A percentile compares a stretch with the other conserved stretches of the same genome.
Conservation (phyloP, 805 yeast genomes). For the Cyberlindnera veronae region DNA sequence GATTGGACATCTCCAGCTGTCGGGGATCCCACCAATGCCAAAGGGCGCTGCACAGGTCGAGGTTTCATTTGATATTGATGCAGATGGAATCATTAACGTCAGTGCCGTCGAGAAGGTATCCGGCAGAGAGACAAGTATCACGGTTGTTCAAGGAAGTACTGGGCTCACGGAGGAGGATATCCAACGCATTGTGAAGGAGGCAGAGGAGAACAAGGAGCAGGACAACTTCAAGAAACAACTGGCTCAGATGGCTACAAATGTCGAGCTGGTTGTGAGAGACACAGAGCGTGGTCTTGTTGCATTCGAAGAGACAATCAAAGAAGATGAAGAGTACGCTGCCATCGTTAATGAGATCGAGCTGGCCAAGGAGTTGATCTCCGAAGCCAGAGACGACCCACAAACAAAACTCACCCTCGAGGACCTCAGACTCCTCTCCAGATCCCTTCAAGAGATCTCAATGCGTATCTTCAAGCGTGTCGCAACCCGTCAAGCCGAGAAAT, state of each 20-base stretch:
- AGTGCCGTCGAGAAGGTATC: slow-evolving; percentile 78
- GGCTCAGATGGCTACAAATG: slow-evolving; percentile 71
- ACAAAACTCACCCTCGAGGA: slow-evolving; percentile 53
- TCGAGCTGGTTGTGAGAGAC: slow-evolving; percentile 78
- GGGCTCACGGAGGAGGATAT: slow-evolving; percentile 71
- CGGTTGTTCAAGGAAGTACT: slow-evolving; percentile 59
- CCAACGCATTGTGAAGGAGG: slow-evolving; percentile 58
- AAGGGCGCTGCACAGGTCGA: slow-evolving; percentile 79
- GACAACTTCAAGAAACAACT: slow-evolving; percentile 60
- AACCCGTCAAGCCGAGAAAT: neutral
- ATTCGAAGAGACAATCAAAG: slow-evolving; percentile 46
- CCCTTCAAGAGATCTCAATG: slow-evolving; percentile 70
- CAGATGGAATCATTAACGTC: slow-evolving; percentile 80
- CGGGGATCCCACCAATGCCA: slow-evolving; percentile 71
- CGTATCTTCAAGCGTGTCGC: slow-evolving; percentile 57
- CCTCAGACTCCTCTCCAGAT: slow-evolving; percentile 71
- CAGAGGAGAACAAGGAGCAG: slow-evolving; percentile 54
- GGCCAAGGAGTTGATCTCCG: slow-evolving; percentile 62
- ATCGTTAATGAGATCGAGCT: slow-evolving; percentile 46
- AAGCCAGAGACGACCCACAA: slow-evolving; percentile 61
- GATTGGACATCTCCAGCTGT: slow-evolving; percentile 69
- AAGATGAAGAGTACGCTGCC: slow-evolving; percentile 48
- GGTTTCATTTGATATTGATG: slow-evolving; percentile 76
- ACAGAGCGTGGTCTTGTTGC: slow-evolving; percentile 83
- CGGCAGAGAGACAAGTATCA: slow-evolving; percentile 71